These are phyloP conservation scores for Rhodotorula sp. DNA, from an alignment of 1,284 basidiomycete species.

Conservation along the genomic window DNA sequence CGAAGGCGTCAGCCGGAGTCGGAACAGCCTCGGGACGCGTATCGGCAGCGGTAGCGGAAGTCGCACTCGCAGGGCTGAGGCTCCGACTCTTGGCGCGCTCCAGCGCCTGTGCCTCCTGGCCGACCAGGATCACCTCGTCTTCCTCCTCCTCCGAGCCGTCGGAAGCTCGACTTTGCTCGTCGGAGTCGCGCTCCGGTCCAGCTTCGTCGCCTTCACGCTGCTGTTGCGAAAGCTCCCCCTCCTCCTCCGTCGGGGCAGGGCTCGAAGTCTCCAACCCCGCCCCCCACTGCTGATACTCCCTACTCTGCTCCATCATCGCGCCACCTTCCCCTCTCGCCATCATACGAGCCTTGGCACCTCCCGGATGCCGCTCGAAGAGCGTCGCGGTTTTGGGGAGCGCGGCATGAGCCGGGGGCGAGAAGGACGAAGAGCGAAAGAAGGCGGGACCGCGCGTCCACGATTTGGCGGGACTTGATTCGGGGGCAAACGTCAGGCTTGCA, in stretches of 20 bases:
- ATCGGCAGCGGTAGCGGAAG: constrained; percentile 1
- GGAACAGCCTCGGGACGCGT: too few species aligned
- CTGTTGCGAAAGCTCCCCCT: neutral
- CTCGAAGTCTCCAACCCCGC: constrained; percentile 12
- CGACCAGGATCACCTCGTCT: constrained; percentile 4
- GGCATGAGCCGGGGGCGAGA: constrained; percentile 16
- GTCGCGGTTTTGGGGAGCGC: constrained; percentile 13
- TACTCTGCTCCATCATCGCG: constrained; percentile 12
- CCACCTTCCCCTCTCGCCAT: neutral
- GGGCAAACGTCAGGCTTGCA: neutral
- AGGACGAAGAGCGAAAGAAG: constrained; percentile 29
- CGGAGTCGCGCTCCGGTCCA: neutral
- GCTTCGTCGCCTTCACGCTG: neutral
- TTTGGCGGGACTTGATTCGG: neutral
- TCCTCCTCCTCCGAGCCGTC: constrained; percentile 8
- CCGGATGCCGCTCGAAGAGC: constrained; percentile 9
- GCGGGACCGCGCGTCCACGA: constrained; percentile 28
- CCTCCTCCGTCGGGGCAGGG: constrained; percentile 4
- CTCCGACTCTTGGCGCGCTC: constrained; percentile 1
- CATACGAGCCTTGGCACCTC: neutral
- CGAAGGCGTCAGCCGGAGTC: too few species aligned
- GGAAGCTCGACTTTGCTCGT: neutral
- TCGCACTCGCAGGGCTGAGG: neutral
- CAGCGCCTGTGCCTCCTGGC: neutral
- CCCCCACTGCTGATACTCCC: constrained; percentile 15